Evolutionary conservation across 805 yeast genomes (phyloP).

Genomic region (Isabelozyma heimii): DNA sequence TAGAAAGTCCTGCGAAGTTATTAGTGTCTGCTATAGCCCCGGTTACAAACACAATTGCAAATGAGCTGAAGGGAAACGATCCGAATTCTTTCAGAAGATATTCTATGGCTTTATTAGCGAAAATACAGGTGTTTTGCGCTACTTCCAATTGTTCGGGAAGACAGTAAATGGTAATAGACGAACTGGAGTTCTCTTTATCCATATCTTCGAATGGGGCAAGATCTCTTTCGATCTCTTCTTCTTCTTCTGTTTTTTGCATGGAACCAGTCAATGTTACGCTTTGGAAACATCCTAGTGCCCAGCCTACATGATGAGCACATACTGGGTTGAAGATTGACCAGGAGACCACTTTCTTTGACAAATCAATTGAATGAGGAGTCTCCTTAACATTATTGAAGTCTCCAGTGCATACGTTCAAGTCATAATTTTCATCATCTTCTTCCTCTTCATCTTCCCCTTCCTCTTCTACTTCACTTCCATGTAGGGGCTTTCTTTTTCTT

Average conservation of each 20-base stretch:
- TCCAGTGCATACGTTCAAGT: constrained; percentile 66
- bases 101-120: constrained; percentile 76
- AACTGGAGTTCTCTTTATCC: constrained; percentile 27
- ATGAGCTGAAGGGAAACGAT: constrained; percentile 86
- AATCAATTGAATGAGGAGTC: constrained; percentile 71
- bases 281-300: constrained; percentile 89
- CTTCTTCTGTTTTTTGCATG: constrained; percentile 23
- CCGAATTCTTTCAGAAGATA: constrained; percentile 86
- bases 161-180: constrained; percentile 56
- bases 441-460: constrained; percentile 44
- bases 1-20: constrained; percentile 73
- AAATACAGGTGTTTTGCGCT: constrained; percentile 70
- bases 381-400: constrained; percentile 66
- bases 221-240: constrained; percentile 32
- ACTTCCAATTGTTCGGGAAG: constrained; percentile 56
- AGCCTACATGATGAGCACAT: constrained; percentile 92
- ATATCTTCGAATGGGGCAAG: constrained; percentile 18
- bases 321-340: constrained; percentile 80
- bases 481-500: constrained; percentile 7
- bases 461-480: constrained; percentile 16
- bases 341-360: constrained; percentile 68
- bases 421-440: constrained; percentile 46
- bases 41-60: constrained; percentile 70
- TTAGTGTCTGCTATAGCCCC: constrained; percentile 46
- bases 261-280: constrained; percentile 52